Evolutionary conservation across 768 basidiomycete species (phyloP).

Genomic region (Leccinum aurantiacum): DNA sequence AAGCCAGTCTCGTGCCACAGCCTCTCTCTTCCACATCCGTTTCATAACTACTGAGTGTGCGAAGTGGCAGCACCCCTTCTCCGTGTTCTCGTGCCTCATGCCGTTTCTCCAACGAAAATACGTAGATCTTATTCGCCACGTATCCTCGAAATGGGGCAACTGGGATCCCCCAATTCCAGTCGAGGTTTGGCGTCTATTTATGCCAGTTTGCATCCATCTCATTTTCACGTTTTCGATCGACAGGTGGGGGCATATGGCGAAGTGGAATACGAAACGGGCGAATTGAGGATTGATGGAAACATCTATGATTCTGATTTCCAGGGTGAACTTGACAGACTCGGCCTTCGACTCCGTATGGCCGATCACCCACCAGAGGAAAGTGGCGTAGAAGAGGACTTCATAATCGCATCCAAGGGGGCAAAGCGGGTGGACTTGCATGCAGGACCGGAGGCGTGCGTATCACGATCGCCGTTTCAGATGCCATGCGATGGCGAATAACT

Average conservation of each 20-base stretch:
- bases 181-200: slow-evolving; percentile 19
- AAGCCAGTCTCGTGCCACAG: not conserved
- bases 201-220: not conserved
- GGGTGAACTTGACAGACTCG: slow-evolving; percentile 11
- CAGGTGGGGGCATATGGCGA: slow-evolving; percentile 39
- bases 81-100: slow-evolving; percentile 7
- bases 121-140: slow-evolving; percentile 33
- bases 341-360: slow-evolving; percentile 1
- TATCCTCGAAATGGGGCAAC: slow-evolving; percentile 39
- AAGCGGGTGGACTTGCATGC: slow-evolving; percentile 8
- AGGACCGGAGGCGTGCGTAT: slow-evolving; percentile 24
- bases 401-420: slow-evolving; percentile 29
- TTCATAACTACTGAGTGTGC: not conserved
- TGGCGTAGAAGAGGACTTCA: slow-evolving; percentile 21
- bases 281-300: slow-evolving; percentile 32
- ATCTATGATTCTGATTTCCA: slow-evolving; percentile 30
- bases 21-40: not conserved
- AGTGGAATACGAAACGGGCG: slow-evolving; percentile 31
- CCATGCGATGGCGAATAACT: not conserved
- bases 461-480: not conserved
- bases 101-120: slow-evolving; percentile 31
- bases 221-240: not conserved
- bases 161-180: slow-evolving; percentile 38
- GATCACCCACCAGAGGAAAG: slow-evolving; percentile 17
- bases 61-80: not conserved